Conservation (phyloP, 495 filamentous ascomycete genomes). For the Hypoxylon trugodes region DNA sequence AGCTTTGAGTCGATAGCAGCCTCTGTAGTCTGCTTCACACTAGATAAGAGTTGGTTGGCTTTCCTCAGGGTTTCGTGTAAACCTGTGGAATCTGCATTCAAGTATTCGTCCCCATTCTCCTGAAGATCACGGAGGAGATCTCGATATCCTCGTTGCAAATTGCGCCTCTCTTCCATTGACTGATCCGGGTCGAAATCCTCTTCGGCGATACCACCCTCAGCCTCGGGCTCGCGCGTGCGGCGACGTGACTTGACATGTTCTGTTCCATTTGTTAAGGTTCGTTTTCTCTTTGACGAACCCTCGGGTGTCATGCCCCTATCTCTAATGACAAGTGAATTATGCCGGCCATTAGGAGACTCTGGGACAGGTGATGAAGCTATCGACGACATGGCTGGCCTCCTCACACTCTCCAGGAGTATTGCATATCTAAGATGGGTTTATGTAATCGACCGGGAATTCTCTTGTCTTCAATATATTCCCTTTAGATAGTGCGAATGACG, state of each 20-base stretch:
- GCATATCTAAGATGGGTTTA: background rate
- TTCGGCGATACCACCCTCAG: slow-evolving; percentile 51
- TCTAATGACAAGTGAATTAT: slow-evolving; percentile 40
- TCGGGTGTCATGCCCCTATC: slow-evolving; percentile 47
- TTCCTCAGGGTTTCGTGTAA: slow-evolving; percentile 68
- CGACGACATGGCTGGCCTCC: slow-evolving; percentile 38
- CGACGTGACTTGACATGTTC: slow-evolving; percentile 47
- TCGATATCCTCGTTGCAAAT: slow-evolving; percentile 72
- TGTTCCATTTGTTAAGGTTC: slow-evolving; percentile 57
- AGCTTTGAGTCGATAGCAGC: slow-evolving; percentile 89
- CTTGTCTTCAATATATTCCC: background rate
- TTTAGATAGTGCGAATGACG: background rate
- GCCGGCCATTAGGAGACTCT: slow-evolving; percentile 27
- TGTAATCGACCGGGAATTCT: background rate
- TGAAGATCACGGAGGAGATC: slow-evolving; percentile 71
- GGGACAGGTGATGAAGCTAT: slow-evolving; percentile 31
- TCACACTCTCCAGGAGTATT: too few relatives aligned
- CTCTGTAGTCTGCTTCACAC: slow-evolving; percentile 91
- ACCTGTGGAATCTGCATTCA: slow-evolving; percentile 67
- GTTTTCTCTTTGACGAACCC: slow-evolving; percentile 59
- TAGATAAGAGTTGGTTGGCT: slow-evolving; percentile 68
- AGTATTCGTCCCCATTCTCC: slow-evolving; percentile 74
- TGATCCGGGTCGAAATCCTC: slow-evolving; percentile 89
- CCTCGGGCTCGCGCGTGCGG: slow-evolving; percentile 49
- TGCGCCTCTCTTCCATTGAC: slow-evolving; percentile 76